Percentiles rank a stretch among this genome's conserved stretches.
phyloP scores from a whole-genome alignment of 2,329 filamentous ascomycete species.

The Fusarium virguliforme region DNA sequence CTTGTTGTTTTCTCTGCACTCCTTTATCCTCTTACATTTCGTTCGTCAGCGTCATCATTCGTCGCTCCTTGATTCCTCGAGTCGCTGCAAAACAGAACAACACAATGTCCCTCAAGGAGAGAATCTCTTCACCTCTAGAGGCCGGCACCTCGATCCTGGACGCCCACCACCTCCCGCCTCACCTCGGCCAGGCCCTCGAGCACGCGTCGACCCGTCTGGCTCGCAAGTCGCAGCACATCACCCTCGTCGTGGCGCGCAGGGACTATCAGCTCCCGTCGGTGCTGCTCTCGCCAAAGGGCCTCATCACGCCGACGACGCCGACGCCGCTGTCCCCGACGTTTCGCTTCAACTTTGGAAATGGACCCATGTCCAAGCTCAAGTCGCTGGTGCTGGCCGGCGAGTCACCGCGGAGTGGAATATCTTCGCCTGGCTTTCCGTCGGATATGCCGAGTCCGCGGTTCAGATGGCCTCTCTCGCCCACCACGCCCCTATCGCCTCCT shows the following conservation, averaged over 20 bases:
- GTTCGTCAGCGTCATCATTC: constrained; percentile 10
- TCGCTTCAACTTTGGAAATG: constrained; percentile 53
- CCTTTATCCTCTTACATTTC: constrained; percentile 12
- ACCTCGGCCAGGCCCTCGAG: constrained; percentile 70
- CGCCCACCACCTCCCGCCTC: constrained; percentile 70
- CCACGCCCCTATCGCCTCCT: constrained; percentile 59
- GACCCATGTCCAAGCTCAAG: constrained; percentile 55
- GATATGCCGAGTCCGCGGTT: constrained; percentile 51
- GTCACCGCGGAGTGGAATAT: constrained; percentile 47
- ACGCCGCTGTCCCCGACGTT: constrained; percentile 52
- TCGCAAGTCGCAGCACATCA: constrained; percentile 70
- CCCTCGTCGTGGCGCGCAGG: constrained; percentile 70
- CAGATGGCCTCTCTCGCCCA: constrained; percentile 57
- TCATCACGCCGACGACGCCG: constrained; percentile 51
- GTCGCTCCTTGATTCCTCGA: constrained; percentile 14
- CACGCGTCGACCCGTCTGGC: constrained; percentile 71
- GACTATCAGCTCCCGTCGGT: constrained; percentile 69
- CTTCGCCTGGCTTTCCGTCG: constrained; percentile 55
- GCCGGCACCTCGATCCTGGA: constrained; percentile 74
- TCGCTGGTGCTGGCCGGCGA: constrained; percentile 52
- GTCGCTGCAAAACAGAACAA: constrained; percentile 21
- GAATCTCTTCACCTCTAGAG: constrained; percentile 76
- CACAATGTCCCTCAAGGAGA: constrained; percentile 67
- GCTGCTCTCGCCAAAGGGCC: constrained; percentile 40
- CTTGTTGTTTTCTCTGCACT: not conserved